A percentile compares a stretch with the other conserved stretches of the same genome.
These are phyloP conservation scores for Smithsoniella earleae DNA, from an alignment of 163 green algal genomes.

Conservation along the genomic window DNA sequence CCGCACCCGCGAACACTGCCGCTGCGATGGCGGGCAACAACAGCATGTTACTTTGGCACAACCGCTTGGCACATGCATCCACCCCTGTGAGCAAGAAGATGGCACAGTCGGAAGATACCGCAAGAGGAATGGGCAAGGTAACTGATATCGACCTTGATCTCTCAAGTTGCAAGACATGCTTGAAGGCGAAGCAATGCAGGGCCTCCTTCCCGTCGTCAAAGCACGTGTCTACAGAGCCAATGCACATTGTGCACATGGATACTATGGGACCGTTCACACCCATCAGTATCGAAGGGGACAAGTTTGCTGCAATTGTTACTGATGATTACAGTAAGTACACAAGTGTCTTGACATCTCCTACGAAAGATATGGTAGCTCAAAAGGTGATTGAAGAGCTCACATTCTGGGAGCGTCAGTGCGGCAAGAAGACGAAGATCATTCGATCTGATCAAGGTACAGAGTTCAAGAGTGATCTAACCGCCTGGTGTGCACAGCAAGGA, in stretches of 20 bases:
- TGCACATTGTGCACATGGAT: slow-evolving; percentile 39
- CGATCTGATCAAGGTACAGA: slow-evolving; percentile 39
- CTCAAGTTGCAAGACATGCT: too few species aligned
- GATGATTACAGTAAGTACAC: slow-evolving; percentile 38
- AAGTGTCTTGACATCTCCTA: not conserved
- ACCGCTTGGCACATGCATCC: too few species aligned
- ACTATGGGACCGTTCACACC: slow-evolving; percentile 33
- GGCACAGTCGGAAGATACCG: too few species aligned
- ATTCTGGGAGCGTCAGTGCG: slow-evolving; percentile 30
- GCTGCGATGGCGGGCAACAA: too few species aligned
- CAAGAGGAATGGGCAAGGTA: too few species aligned
- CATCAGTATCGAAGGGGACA: not conserved
- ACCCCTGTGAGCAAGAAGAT: too few species aligned
- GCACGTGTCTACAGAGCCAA: too few species aligned
- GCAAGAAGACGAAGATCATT: slow-evolving; percentile 22
- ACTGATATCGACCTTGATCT: too few species aligned
- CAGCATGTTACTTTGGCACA: too few species aligned
- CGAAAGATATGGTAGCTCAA: slow-evolving; percentile 27
- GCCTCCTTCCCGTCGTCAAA: too few species aligned
- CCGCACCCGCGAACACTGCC: too few species aligned
- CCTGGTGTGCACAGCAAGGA: slow-evolving; percentile 29
- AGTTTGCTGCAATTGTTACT: slow-evolving; percentile 37
- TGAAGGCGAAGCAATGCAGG: too few species aligned
- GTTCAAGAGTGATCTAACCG: slow-evolving; percentile 29
- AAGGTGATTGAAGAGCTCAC: not conserved